Conservation (phyloP, 2,329 filamentous ascomycete species). For the Fusarium phyllophilum region DNA sequence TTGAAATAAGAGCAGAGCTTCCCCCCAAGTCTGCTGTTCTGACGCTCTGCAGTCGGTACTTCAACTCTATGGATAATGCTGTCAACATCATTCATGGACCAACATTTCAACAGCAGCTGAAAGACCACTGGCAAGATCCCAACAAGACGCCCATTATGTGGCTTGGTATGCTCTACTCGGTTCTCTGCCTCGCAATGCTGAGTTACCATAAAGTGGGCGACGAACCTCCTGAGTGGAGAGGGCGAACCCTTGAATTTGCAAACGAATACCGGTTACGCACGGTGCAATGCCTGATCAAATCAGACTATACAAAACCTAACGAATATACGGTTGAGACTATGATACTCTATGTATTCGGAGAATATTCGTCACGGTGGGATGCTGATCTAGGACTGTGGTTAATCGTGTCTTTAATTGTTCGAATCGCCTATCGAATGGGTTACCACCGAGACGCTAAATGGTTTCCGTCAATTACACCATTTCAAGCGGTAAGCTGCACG, state of each 20-base stretch:
- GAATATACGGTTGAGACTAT: slow-evolving; percentile 83
- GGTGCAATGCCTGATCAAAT: slow-evolving; percentile 79
- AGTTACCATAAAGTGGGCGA: slow-evolving; percentile 84
- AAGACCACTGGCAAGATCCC: slow-evolving; percentile 75
- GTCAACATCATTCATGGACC: slow-evolving; percentile 83
- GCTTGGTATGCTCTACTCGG: slow-evolving; percentile 79
- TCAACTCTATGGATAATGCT: slow-evolving; percentile 81
- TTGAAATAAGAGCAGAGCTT: slow-evolving; percentile 81
- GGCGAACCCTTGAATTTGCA: slow-evolving; percentile 68
- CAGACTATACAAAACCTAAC: slow-evolving; percentile 80
- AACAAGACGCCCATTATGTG: slow-evolving; percentile 79
- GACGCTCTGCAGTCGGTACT: slow-evolving; percentile 86
- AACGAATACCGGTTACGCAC: slow-evolving; percentile 75
- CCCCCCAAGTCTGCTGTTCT: slow-evolving; percentile 86
- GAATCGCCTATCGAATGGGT: slow-evolving; percentile 74
- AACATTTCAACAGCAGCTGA: slow-evolving; percentile 81
- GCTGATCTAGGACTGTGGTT: slow-evolving; percentile 75
- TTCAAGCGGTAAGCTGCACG: slow-evolving; percentile 68
- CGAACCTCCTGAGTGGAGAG: slow-evolving; percentile 81
- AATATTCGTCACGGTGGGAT: slow-evolving; percentile 78
- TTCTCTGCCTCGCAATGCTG: slow-evolving; percentile 80
- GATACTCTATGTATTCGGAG: slow-evolving; percentile 78
- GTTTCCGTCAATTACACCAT: slow-evolving; percentile 76
- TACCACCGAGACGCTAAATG: slow-evolving; percentile 82
- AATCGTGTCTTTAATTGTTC: slow-evolving; percentile 64